Evolutionary conservation across 305 asterid genomes (phyloP), one percentile per base, ranked within the genome.

Genomic region (Solanum hybrid): DNA sequence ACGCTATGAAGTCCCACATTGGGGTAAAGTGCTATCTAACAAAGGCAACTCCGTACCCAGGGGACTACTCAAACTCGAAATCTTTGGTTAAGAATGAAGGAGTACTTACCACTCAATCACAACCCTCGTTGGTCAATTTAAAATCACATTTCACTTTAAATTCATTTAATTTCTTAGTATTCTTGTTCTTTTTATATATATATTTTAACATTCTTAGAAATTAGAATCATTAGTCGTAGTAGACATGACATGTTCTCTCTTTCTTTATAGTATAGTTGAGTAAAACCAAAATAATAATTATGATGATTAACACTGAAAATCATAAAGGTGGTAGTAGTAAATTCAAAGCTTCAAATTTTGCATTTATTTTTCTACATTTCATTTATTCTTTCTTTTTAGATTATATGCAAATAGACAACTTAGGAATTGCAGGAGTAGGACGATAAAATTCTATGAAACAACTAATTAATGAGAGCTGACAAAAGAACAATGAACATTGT

Each of bases 21-120:
- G 22, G 0, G 22, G 66, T 51, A 51, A 51, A 51, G 66, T 15
- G 66, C 2, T 51, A 15, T 15, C 12, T 60, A 22, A 60, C 72
- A 3, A 60, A 60, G 6, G 26, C 5, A 1, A 19, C 0, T 19
- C 11, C 5, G 1, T 60, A 22, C 5, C 0, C 2, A 60, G 0
- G 5, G 27, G 6, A 22, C 66, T 51, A 60, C 3, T 60, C 12
- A 60, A 60, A 60, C 1, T 1, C 12, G 0, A 19, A 9, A 60
- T 0, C 2, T 60, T 8, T 60, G 12, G 0, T 8, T 60, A 60
- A 60, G 0, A 22, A 22, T 22, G 3, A 60, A 51, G 2, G 26
- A 22, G 3, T 60, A 60, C 1, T 8, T 8, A 60, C 4, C 12
- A 2, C 27, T 60, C 6, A 1, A 22, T 22, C 12, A 60, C 12